These are phyloP conservation scores for Aureobasidium sp. DNA, from an alignment of 2,329 filamentous ascomycete species.

Conservation along the genomic window DNA sequence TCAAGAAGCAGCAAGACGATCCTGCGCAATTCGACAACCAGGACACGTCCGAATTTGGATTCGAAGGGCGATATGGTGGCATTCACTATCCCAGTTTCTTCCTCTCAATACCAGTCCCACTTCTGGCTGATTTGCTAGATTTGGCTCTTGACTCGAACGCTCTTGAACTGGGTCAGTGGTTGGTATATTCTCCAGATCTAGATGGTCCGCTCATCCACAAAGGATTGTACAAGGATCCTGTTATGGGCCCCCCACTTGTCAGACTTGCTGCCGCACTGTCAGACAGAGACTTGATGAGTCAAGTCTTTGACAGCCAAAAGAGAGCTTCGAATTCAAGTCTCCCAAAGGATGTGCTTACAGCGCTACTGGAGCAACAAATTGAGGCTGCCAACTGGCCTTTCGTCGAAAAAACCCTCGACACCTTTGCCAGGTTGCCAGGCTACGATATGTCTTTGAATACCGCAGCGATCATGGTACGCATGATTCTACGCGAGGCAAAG, in stretches of 20 bases:
- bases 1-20: conserved; percentile 22
- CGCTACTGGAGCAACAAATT: conserved; percentile 39
- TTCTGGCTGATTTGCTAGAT: conserved; percentile 47
- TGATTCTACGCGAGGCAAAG: conserved; percentile 11
- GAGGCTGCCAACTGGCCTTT: conserved; percentile 35
- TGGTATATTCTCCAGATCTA: conserved; percentile 46
- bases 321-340: not conserved
- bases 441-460: conserved; percentile 1
- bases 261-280: conserved; percentile 47
- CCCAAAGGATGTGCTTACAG: conserved; percentile 27
- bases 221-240: conserved; percentile 39
- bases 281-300: conserved; percentile 33
- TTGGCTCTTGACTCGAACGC: conserved; percentile 40
- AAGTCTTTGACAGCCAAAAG: conserved; percentile 22
- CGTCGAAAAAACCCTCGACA: conserved; percentile 32
- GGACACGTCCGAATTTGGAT: conserved; percentile 17
- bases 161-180: conserved; percentile 46
- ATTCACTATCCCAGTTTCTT: conserved; percentile 42
- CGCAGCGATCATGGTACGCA: not conserved
- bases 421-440: not conserved
- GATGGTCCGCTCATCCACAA: conserved; percentile 48
- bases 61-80: conserved; percentile 27
- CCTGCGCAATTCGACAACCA: conserved; percentile 7
- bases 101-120: conserved; percentile 39
- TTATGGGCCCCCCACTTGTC: conserved; percentile 47